Conservation (phyloP, 768 basidiomycete species). For the Boletus rex-veris region DNA sequence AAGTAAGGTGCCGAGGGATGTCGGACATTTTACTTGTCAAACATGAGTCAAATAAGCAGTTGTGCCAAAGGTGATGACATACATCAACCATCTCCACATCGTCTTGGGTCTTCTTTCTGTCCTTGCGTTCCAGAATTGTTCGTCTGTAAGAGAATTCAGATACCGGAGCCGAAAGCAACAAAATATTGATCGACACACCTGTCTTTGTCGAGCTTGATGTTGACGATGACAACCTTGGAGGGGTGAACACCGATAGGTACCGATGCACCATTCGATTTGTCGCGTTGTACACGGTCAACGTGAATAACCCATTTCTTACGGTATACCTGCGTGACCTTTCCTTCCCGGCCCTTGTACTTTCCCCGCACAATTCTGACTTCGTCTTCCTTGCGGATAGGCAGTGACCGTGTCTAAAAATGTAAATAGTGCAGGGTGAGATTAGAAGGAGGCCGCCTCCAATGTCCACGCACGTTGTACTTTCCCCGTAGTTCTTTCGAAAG, state of each 20-base stretch:
- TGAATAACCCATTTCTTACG: constrained; percentile 99
- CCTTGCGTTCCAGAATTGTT: constrained; percentile 84
- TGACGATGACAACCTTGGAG: constrained; percentile 92
- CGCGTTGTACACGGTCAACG: constrained; percentile 95
- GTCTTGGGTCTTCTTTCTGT: constrained; percentile 63
- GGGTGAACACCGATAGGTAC: constrained; percentile 95
- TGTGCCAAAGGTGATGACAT: constrained; percentile 33
- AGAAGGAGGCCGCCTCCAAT: not conserved
- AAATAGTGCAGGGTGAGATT: not conserved
- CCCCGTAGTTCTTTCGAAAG: constrained; percentile 91
- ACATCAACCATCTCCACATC: constrained; percentile 84
- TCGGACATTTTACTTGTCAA: constrained; percentile 22
- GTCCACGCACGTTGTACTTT: constrained; percentile 78
- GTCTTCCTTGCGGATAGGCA: constrained; percentile 97
- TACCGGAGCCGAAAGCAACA: not conserved
- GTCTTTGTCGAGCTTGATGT: constrained; percentile 91
- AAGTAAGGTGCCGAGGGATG: constrained; percentile 8
- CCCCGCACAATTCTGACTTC: constrained; percentile 96
- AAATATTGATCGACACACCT: constrained; percentile 41
- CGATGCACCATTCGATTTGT: constrained; percentile 95
- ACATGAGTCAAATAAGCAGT: constrained; percentile 11
- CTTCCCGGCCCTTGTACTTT: constrained; percentile 98
- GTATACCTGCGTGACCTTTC: constrained; percentile 96
- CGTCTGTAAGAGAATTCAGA: constrained; percentile 43
- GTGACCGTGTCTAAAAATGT: constrained; percentile 67